Evolutionary conservation across 495 filamentous ascomycete genomes (phyloP), one percentile per base, ranked within the genome.

Genomic region (Copromyces sp.): DNA sequence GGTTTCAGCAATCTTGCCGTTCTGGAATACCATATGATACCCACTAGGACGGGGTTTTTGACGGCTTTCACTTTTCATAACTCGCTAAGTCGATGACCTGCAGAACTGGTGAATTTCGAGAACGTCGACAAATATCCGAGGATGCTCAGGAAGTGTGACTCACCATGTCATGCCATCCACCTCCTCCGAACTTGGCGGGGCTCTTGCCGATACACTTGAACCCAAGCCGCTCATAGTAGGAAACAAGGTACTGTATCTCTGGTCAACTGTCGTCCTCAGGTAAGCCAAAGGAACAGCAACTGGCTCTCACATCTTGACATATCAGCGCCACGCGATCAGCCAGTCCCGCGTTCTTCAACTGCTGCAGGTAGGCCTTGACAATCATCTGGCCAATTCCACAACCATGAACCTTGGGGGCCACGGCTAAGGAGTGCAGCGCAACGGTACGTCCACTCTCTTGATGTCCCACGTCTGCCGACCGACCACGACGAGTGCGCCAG

Each of bases 91-190:
- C 39, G 38, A 75, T 69, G 5, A 73, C 44, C 74, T 76, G 20
- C 20, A 68, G 12, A 42, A 20, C 9, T 47, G 9, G 44, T 37
- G 37, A 65, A 29, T 41, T 59, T 20, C 17, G 44, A n/a, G 32
- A 20, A 39, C n/a, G n/a, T n/a, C 68, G 38, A 24, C 24, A 6
- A 17, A 11, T 35, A 14, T 11, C 1, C n/a, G 47, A 24, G 39
- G 61, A 44, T 61, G 53, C 5, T 35, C 12, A 61, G 6, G 53
- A 32, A 61, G 11, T 16, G 40, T 9, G 24, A 75, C 80, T 73
- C 72, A 89, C 87, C 88, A 94, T 87, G 81, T 96, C 89, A 75
- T 86, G 83, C 93, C 94, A 97, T 35, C 89, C 91, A 70, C 93
- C 93, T 32, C 93, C 94, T 11, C 90, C 92, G 81, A 92, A 94